phyloP scores from a whole-genome alignment of 2,329 filamentous ascomycete genomes.

The Fusarium solani-melongenae region DNA sequence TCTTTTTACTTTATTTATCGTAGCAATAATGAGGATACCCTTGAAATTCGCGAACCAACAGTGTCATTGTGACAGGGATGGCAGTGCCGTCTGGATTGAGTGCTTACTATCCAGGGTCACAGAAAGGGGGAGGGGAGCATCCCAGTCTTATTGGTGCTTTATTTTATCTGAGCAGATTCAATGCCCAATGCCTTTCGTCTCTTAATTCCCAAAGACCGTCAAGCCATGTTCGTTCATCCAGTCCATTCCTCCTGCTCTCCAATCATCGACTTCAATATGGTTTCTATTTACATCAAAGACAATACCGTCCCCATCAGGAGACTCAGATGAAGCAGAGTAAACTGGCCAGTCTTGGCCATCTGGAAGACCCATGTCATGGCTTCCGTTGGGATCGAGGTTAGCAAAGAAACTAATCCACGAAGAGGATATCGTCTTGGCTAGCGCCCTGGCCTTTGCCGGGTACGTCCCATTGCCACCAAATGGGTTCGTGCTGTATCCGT shows the following conservation, averaged over 20 bases:
- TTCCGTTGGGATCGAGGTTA: slow-evolving; percentile 43
- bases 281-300: slow-evolving; percentile 44
- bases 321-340: slow-evolving; percentile 29
- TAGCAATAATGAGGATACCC: not conserved
- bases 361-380: not conserved
- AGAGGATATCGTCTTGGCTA: slow-evolving; percentile 44
- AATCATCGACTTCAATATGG: slow-evolving; percentile 44
- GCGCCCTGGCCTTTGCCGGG: slow-evolving; percentile 35
- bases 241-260: slow-evolving; percentile 43
- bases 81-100: not conserved
- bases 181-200: not conserved
- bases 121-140: too few relatives aligned
- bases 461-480: slow-evolving; percentile 45
- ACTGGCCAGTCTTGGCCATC: slow-evolving; percentile 40
- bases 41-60: not conserved
- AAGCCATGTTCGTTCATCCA: slow-evolving; percentile 45
- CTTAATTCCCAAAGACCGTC: slow-evolving; percentile 41
- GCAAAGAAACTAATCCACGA: slow-evolving; percentile 48
- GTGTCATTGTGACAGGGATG: not conserved
- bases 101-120: not conserved
- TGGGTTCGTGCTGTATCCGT: slow-evolving; percentile 47
- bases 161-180: not conserved
- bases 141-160: too few relatives aligned
- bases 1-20: not conserved
- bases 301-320: slow-evolving; percentile 39